phyloP scores from a whole-genome alignment of 176 grass and related monocot species.

The Eleusine coracana region DNA sequence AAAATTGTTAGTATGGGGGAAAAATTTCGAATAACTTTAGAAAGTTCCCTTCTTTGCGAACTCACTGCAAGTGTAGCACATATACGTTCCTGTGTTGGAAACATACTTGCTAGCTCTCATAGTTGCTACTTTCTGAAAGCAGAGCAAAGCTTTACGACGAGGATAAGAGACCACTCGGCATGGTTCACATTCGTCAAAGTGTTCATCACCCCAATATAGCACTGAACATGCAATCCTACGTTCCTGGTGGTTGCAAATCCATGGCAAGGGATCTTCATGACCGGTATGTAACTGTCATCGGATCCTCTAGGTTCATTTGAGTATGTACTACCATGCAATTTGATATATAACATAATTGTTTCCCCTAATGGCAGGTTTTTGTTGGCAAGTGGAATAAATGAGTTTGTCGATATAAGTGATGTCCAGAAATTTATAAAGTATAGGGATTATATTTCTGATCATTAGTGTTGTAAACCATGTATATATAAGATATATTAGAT shows the following conservation, averaged over 20 bases:
- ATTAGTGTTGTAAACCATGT: neutral
- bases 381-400: constrained; percentile 55
- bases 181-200: constrained; percentile 81
- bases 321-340: neutral
- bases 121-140: constrained; percentile 2
- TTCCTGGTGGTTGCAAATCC: constrained; percentile 63
- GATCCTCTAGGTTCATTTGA: neutral
- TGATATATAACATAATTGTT: neutral
- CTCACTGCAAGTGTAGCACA: neutral
- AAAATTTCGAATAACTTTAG: neutral
- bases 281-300: constrained; percentile 36
- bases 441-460: neutral
- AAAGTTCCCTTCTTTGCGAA: neutral
- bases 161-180: constrained; percentile 42
- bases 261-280: constrained; percentile 57
- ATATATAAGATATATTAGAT: neutral
- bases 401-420: constrained; percentile 57
- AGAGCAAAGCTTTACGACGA: constrained; percentile 67
- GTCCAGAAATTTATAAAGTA: constrained; percentile 57
- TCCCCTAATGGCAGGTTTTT: constrained; percentile 49
- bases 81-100: neutral
- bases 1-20: too few relatives aligned
- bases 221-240: constrained; percentile 65
- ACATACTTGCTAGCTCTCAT: neutral
- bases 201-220: constrained; percentile 86